Evolutionary conservation across 768 basidiomycete genomes (phyloP), one percentile per base, ranked within the genome.

Genomic region (Lactifluus pinguis): DNA sequence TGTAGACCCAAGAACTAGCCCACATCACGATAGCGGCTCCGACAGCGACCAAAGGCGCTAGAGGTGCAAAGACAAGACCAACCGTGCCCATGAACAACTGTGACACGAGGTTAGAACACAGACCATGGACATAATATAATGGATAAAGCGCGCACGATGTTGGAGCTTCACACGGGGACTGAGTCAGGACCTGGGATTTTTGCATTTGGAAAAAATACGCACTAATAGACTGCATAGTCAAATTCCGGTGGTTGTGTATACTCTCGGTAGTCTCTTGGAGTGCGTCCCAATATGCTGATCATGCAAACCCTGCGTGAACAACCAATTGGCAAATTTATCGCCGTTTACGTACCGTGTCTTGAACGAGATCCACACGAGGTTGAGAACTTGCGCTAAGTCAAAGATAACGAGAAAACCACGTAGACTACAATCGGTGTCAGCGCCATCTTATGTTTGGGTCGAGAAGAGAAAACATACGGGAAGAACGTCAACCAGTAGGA

Each of bases 351-450:
- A 90, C 88, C 76, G 83, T 19, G 89, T 93, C 75, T 86, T 87
- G 77, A 95, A 78, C n/a, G 83, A 87, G 45, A 89, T 78, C 82
- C 85, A 89, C 39, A 94, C 67, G 29, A 99, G 79, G 69, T 97
- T 97, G 74, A 98, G 73, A 53, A 98, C 83, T 73, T 99, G 97
- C 6, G 97, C 95, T 38, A 99, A 77, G 71, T 99, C 97, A 69
- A 98, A 98, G 58, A 98, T 77, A 10, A 84, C 88, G 45, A 98
- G 81, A 81, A 98, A 97, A 29, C 95, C 97, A 70, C 95, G 91
- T 41, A 98, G 78, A 7, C 90, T 92, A 65, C 21, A 58, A 52
- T 67, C 45, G 34, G 30, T 41, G 9, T 14, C 38, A 63, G 34
- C 51, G 50, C 21, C 44, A 48, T 53, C 36, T 49, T 49, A 13